phyloP scores from a whole-genome alignment of 148 eudicot genomes.

The Rheum nobile region DNA sequence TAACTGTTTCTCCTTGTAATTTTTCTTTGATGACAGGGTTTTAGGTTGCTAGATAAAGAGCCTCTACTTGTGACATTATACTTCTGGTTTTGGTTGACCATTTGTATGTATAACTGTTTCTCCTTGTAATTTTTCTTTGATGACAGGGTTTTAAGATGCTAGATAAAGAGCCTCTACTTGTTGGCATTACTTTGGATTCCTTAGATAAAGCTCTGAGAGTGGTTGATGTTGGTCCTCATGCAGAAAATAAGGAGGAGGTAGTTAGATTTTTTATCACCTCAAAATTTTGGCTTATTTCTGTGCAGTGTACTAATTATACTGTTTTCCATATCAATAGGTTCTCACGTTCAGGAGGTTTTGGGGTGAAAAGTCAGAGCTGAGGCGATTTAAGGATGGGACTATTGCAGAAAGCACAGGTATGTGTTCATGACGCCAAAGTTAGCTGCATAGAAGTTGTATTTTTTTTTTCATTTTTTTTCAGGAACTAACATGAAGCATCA shows the following conservation, averaged over 20 bases:
- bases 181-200: conserved; percentile 49
- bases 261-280: conserved; percentile 1
- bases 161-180: conserved; percentile 59
- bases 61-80: conserved; percentile 36
- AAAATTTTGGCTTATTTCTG: conserved; percentile 5
- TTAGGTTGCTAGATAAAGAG: conserved; percentile 54
- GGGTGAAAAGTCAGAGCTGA: conserved; percentile 78
- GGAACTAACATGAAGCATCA: conserved; percentile 7
- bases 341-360: conserved; percentile 67
- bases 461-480: neutral
- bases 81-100: neutral
- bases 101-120: neutral
- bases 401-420: conserved; percentile 79
- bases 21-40: conserved; percentile 38
- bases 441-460: neutral
- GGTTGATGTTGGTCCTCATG: conserved; percentile 74
- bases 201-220: conserved; percentile 54
- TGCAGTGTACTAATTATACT: conserved; percentile 9
- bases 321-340: conserved; percentile 28
- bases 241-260: conserved; percentile 84
- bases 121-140: neutral
- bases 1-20: neutral
- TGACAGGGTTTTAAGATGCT: conserved; percentile 58
- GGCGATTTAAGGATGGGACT: conserved; percentile 71
- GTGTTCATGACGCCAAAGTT: conserved; percentile 10